Evolutionary conservation across 2,329 filamentous ascomycete genomes (phyloP).

Genomic region (Apiospora phragmitis): DNA sequence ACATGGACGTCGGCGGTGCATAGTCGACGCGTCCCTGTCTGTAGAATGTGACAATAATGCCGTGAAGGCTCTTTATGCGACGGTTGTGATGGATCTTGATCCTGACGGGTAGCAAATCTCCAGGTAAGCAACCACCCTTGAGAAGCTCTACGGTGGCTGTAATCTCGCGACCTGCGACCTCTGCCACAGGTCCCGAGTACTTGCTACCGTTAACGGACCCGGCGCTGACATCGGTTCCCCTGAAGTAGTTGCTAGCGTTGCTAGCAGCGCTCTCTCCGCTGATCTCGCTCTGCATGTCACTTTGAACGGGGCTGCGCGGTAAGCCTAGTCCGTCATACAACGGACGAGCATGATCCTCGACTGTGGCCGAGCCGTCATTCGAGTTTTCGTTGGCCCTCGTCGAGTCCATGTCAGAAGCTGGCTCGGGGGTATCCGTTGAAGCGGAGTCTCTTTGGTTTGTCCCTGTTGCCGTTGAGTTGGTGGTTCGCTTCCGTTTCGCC

Average conservation of each 20-base stretch:
- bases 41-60: slow-evolving; percentile 90
- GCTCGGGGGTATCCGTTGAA: slow-evolving; percentile 43
- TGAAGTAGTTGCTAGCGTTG: slow-evolving; percentile 60
- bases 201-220: slow-evolving; percentile 52
- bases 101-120: slow-evolving; percentile 78
- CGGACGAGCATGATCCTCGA: slow-evolving; percentile 37
- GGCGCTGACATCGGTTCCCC: slow-evolving; percentile 44
- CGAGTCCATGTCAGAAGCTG: slow-evolving; percentile 39
- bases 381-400: slow-evolving; percentile 37
- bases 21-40: slow-evolving; percentile 89
- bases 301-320: slow-evolving; percentile 44
- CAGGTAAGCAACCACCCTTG: slow-evolving; percentile 81
- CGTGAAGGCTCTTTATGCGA: slow-evolving; percentile 84
- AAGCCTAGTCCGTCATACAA: slow-evolving; percentile 36
- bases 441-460: slow-evolving; percentile 26
- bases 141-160: slow-evolving; percentile 82
- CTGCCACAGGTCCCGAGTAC: slow-evolving; percentile 48
- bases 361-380: slow-evolving; percentile 40
- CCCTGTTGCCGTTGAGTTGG: slow-evolving; percentile 47
- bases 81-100: slow-evolving; percentile 87
- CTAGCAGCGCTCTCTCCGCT: slow-evolving; percentile 72
- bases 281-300: slow-evolving; percentile 65
- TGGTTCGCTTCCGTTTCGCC: slow-evolving; percentile 61
- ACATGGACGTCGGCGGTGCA: slow-evolving; percentile 53
- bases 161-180: slow-evolving; percentile 67